phyloP scores from a whole-genome alignment of 495 filamentous ascomycete species.

The Opeltia flavorubescens region DNA sequence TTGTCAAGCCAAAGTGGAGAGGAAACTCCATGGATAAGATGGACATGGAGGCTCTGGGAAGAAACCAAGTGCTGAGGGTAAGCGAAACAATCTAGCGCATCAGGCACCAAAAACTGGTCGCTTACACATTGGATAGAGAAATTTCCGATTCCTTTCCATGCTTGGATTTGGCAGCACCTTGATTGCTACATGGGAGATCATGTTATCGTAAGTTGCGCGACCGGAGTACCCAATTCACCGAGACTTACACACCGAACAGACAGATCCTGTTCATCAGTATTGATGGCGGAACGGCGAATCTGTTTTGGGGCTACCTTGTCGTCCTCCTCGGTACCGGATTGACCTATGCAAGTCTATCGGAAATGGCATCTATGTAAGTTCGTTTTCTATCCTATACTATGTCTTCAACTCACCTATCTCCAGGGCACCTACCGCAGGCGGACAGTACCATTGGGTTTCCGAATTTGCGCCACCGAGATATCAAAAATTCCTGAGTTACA shows the following conservation, averaged over 20 bases:
- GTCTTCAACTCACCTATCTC: too few species aligned
- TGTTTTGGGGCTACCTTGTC: constrained; percentile 40
- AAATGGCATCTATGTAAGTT: constrained; percentile 37
- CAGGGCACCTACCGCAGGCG: constrained; percentile 28
- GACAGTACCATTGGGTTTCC: constrained; percentile 38
- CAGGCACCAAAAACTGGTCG: too few species aligned
- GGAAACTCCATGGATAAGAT: constrained; percentile 25
- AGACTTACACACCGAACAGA: not conserved
- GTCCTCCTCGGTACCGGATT: constrained; percentile 29
- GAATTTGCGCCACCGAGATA: constrained; percentile 28
- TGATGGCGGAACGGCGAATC: constrained; percentile 38
- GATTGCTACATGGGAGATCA: constrained; percentile 30
- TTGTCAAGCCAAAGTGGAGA: constrained; percentile 22
- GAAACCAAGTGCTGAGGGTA: constrained; percentile 31
- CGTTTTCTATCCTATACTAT: too few species aligned
- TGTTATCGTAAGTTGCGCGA: constrained; percentile 25
- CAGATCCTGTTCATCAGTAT: constrained; percentile 21
- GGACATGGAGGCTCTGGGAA: constrained; percentile 31
- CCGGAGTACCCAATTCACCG: not conserved
- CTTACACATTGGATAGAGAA: constrained; percentile 19
- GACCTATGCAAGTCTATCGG: constrained; percentile 35
- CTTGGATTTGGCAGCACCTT: constrained; percentile 22
- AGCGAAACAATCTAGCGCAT: not conserved
- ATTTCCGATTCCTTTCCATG: constrained; percentile 32
- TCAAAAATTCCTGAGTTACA: constrained; percentile 32